Conservation (phyloP, 805 yeast genomes). For the Metschnikowia henanensis region DNA sequence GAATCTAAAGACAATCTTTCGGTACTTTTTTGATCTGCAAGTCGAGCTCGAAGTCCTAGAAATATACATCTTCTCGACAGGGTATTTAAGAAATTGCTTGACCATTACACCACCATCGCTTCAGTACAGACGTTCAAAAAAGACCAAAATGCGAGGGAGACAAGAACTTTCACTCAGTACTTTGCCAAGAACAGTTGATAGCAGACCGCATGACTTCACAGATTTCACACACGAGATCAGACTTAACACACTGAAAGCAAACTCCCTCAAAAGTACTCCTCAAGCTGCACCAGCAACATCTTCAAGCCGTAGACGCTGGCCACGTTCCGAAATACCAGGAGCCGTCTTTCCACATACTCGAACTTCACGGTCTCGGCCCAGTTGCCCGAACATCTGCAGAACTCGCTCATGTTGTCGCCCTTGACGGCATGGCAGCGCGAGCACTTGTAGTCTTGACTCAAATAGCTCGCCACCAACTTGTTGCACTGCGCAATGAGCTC, state of each 20-base stretch:
- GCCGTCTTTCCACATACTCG: constrained; percentile 43
- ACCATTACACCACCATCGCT: no score
- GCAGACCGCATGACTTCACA: no score
- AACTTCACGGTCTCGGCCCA: constrained; percentile 64
- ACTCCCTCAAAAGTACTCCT: constrained; percentile 18
- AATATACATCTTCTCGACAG: no score
- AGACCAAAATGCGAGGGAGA: no score
- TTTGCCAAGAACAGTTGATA: no score
- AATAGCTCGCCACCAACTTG: constrained; percentile 55
- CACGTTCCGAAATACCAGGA: constrained; percentile 55
- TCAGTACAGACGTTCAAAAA: no score
- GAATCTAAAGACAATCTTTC: no score
- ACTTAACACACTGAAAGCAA: not conserved
- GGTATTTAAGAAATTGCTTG: no score
- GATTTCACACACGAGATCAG: no score
- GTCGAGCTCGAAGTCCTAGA: no score
- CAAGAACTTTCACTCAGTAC: no score
- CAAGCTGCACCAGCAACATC: constrained; percentile 45
- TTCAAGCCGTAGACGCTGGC: constrained; percentile 61
- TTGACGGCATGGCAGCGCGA: constrained; percentile 68
- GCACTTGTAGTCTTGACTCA: constrained; percentile 82
- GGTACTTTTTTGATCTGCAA: no score
- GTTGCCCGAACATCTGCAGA: constrained; percentile 86
- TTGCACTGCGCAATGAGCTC: constrained; percentile 65
- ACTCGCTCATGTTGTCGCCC: constrained; percentile 65